These are phyloP conservation scores for Lentinula raphanica DNA, from an alignment of 768 basidiomycete genomes.

Conservation along the genomic window DNA sequence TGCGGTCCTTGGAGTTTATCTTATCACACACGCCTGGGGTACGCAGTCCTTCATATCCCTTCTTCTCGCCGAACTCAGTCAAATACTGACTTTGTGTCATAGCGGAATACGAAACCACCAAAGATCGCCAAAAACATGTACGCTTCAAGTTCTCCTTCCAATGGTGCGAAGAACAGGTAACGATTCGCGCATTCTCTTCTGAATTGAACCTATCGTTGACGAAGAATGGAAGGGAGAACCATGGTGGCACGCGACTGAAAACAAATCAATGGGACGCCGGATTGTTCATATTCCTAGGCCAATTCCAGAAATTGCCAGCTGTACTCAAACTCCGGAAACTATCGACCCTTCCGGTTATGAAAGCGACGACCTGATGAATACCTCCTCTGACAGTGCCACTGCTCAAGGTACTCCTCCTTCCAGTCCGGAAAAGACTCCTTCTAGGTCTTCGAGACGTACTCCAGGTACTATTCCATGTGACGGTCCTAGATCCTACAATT, in stretches of 20 bases:
- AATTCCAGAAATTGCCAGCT: not conserved
- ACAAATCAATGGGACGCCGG: not conserved
- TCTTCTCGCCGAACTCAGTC: conserved; percentile 7
- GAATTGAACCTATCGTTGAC: not conserved
- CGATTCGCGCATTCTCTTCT: not conserved
- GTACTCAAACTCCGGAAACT: not conserved
- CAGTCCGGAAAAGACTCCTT: not conserved
- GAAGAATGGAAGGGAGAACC: conserved; percentile 31
- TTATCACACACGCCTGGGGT: conserved; percentile 71
- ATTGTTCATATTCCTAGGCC: not conserved
- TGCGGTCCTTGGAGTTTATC: conserved; percentile 54
- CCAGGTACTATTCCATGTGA: not conserved
- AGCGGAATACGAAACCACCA: conserved; percentile 58
- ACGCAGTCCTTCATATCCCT: no score
- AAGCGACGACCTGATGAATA: not conserved
- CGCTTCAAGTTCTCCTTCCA: conserved; percentile 82
- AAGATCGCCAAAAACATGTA: conserved; percentile 21
- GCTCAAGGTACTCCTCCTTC: not conserved
- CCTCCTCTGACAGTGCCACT: not conserved
- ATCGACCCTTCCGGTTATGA: not conserved
- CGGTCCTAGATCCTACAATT: not conserved
- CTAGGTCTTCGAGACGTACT: not conserved
- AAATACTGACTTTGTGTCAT: not conserved
- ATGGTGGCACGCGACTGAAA: conserved; percentile 33
- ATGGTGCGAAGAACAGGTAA: conserved; percentile 74